Evolutionary conservation across 176 grass and related monocot species (phyloP).

Genomic region (Leersia perrieri): DNA sequence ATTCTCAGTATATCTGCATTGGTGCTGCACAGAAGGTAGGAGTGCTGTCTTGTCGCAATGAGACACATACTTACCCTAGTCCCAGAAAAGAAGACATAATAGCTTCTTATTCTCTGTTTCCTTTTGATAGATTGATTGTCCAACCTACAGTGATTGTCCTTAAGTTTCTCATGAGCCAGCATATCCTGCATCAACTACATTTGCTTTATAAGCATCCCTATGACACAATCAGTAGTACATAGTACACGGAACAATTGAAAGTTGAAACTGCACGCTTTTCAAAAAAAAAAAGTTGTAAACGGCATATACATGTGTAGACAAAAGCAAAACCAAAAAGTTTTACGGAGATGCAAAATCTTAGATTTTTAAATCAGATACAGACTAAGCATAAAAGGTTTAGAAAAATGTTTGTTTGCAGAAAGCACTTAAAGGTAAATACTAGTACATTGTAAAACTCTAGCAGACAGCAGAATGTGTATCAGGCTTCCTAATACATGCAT

Average conservation of each 20-base stretch:
- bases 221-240: background rate
- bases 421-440: background rate
- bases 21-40: constrained; percentile 63
- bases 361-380: background rate
- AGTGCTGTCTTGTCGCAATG: background rate
- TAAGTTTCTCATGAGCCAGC: background rate
- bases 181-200: background rate
- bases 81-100: background rate
- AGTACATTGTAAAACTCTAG: too few relatives aligned
- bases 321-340: background rate
- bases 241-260: background rate
- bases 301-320: background rate
- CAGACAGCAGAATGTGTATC: too few relatives aligned
- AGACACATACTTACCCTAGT: background rate
- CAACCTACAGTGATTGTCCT: background rate
- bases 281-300: background rate
- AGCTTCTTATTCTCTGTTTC: background rate
- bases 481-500: background rate
- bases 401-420: background rate
- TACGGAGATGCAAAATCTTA: background rate
- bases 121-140: background rate
- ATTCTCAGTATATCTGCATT: constrained; percentile 62
- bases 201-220: background rate
- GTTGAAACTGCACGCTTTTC: background rate
- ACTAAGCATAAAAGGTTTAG: background rate